Conservation (phyloP, 352 stramenopile genomes). For the Peronosclerospora sorghi region DNA sequence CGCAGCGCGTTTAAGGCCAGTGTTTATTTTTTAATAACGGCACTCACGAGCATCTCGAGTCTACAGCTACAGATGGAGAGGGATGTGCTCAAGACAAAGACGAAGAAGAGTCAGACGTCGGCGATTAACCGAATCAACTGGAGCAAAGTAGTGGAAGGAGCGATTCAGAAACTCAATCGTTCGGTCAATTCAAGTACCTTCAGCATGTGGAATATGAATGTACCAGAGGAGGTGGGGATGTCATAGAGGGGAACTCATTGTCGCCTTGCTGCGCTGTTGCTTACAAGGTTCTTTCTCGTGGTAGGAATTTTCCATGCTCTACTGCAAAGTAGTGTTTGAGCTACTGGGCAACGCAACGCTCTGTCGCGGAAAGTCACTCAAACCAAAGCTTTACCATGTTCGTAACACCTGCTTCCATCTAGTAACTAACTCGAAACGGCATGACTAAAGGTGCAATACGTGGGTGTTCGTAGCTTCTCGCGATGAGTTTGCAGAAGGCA, state of each 20-base stretch:
- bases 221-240: slow-evolving; percentile 49
- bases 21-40: slow-evolving; percentile 63
- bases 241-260: not conserved
- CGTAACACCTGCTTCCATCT: not conserved
- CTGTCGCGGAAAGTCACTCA: slow-evolving; percentile 48
- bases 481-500: slow-evolving; percentile 42
- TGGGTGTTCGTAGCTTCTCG: slow-evolving; percentile 45
- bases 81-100: slow-evolving; percentile 47
- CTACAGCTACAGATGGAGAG: slow-evolving; percentile 44
- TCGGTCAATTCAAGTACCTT: slow-evolving; percentile 58
- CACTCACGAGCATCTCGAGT: slow-evolving; percentile 38
- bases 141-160: slow-evolving; percentile 51
- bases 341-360: slow-evolving; percentile 53
- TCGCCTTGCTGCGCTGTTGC: not conserved
- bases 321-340: slow-evolving; percentile 58
- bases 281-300: not conserved
- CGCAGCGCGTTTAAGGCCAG: slow-evolving; percentile 54
- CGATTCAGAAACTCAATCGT: slow-evolving; percentile 43
- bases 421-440: not conserved
- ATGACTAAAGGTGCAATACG: too few relatives aligned
- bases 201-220: slow-evolving; percentile 66
- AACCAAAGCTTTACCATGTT: slow-evolving; percentile 62
- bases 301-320: slow-evolving; percentile 69
- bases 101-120: slow-evolving; percentile 29
- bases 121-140: slow-evolving; percentile 42